Evolutionary conservation across 345 rosid species (phyloP), one percentile per base, ranked within the genome.

Genomic region (Arabis hirsuta): DNA sequence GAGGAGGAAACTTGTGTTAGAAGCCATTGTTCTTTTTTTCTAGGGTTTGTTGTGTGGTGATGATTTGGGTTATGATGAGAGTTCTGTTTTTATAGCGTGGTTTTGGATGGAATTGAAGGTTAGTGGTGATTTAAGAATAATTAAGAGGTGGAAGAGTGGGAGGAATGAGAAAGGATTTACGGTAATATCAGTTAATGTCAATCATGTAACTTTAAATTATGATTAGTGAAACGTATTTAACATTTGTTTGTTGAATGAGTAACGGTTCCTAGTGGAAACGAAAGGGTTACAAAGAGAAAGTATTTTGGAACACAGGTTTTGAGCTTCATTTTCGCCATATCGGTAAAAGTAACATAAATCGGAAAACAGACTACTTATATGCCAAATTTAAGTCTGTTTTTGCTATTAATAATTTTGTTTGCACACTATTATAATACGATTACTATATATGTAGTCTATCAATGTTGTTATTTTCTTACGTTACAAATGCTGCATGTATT

Each of bases 1-100:
- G 58, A 76, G 69, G 65, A 58, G 69, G 65, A 58, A 65, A n/a
- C 60, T 16, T 11, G 71, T 31, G 16, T 53, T 71, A 64, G 71
- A 55, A 32, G 52, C 65, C 77, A 73, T 73, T 36, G 3, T 59
- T 32, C 6, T 38, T 12, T 39, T 12, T 22, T 24, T 12, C 55
- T 54, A 0, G 4, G 44, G 6, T 16, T 26, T 54, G 26, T 12
- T 51, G 56, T 48, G 52, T 46, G 43, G 41, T 70, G 64, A 20
- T 31, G 47, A 12, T 57, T 69, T 58, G 47, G 6, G 57, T 47
- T 34, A n/a, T 14, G 47, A n/a, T 14, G 47, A n/a, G 66, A 69
- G 50, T 26, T 46, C 3, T 12, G 38, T 13, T 34, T 34, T 56
- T 69, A 46, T 69, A 69, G 41, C 36, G 65, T 47, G 47, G 38